Evolutionary conservation across 2,329 filamentous ascomycete species (phyloP).

Genomic region (Ascochyta koolunga): DNA sequence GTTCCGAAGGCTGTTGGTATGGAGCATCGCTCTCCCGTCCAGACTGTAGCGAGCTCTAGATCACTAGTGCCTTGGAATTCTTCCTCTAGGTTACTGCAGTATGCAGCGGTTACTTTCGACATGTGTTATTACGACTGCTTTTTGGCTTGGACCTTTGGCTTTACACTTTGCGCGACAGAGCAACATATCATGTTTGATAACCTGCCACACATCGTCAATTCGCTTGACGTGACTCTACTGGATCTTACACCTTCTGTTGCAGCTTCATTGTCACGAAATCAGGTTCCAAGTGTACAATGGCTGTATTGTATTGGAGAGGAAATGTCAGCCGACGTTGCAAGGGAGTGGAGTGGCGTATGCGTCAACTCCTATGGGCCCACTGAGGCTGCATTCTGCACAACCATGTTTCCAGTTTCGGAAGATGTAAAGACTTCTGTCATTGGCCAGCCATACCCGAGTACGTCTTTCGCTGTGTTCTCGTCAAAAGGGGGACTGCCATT

Average conservation of each 20-base stretch:
- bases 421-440: slow-evolving; percentile 47
- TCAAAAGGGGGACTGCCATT: slow-evolving; percentile 37
- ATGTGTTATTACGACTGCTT: slow-evolving; percentile 58
- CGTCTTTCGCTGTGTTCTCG: slow-evolving; percentile 48
- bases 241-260: slow-evolving; percentile 54
- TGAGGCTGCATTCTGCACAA: slow-evolving; percentile 55
- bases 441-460: slow-evolving; percentile 50
- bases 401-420: slow-evolving; percentile 45
- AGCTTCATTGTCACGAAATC: slow-evolving; percentile 36
- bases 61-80: slow-evolving; percentile 48
- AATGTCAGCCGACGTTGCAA: slow-evolving; percentile 48
- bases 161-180: slow-evolving; percentile 50
- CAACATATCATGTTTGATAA: slow-evolving; percentile 49
- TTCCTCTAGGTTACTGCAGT: slow-evolving; percentile 50
- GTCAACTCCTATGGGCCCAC: slow-evolving; percentile 54
- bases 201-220: slow-evolving; percentile 43
- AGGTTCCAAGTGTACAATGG: slow-evolving; percentile 49
- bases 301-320: slow-evolving; percentile 54
- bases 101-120: slow-evolving; percentile 52
- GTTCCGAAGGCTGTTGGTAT: slow-evolving; percentile 52
- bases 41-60: slow-evolving; percentile 50
- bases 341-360: slow-evolving; percentile 48
- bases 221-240: slow-evolving; percentile 45
- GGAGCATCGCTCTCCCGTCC: slow-evolving; percentile 50
- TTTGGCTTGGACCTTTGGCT: slow-evolving; percentile 52